Conservation (phyloP, 1,139 yeast genomes). For the Lodderomyces margitis region DNA sequence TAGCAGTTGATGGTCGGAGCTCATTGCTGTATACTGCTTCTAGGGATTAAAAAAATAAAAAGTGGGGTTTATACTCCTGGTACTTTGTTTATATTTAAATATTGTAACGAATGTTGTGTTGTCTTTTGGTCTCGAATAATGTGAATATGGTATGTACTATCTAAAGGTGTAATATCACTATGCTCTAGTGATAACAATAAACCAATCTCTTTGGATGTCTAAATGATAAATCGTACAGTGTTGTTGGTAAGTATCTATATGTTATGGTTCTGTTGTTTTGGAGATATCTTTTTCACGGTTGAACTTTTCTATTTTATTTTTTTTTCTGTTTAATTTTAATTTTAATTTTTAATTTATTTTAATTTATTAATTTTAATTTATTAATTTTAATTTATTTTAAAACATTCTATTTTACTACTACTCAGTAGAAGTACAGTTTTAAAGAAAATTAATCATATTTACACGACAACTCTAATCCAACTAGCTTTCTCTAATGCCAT, state of each 20-base stretch:
- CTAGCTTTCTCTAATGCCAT: no score
- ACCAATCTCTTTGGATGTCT: no score
- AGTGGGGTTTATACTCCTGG: no score
- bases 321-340: not conserved
- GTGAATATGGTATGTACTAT: no score
- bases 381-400: not conserved
- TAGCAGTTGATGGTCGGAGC: constrained; percentile 1
- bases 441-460: no score
- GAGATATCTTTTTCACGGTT: not conserved
- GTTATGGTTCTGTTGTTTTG: not conserved
- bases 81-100: not conserved
- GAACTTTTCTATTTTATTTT: not conserved
- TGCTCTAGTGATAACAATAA: no score
- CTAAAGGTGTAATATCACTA: not conserved
- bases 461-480: no score
- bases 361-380: not conserved
- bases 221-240: no score
- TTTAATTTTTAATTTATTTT: not conserved
- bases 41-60: no score
- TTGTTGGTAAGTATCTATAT: no score
- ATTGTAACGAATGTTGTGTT: not conserved
- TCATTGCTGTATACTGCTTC: not conserved
- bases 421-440: no score
- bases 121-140: no score
- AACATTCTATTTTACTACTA: not conserved